A percentile compares a stretch with the other conserved stretches of the same genome.
These are phyloP conservation scores for Aquilaria malaccensis DNA, from an alignment of 345 rosid species.

Conservation along the genomic window DNA sequence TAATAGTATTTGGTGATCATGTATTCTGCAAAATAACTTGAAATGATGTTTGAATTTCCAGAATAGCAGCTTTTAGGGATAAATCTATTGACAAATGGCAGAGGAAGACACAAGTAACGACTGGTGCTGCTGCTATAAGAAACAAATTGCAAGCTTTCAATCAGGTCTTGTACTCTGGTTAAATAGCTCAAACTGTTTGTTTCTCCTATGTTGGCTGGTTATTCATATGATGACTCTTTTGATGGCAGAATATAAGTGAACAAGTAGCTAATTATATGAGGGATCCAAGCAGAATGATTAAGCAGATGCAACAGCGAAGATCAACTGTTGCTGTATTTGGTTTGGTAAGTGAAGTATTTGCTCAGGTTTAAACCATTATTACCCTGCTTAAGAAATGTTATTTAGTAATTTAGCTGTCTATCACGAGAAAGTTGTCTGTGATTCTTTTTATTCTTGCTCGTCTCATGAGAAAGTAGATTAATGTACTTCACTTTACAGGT, in stretches of 20 bases:
- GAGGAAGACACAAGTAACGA: slow-evolving; percentile 82
- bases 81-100: slow-evolving; percentile 94
- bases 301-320: slow-evolving; percentile 88
- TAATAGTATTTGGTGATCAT: too few relatives aligned
- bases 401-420: too few relatives aligned
- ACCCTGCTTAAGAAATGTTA: too few relatives aligned
- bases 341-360: slow-evolving; percentile 38
- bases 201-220: background rate
- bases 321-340: slow-evolving; percentile 66
- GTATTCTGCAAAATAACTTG: background rate
- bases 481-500: slow-evolving; percentile 21
- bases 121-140: slow-evolving; percentile 87
- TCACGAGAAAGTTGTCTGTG: background rate
- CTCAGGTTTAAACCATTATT: too few relatives aligned
- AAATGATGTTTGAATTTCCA: slow-evolving; percentile 26
- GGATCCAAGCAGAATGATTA: slow-evolving; percentile 92
- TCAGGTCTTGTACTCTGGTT: slow-evolving; percentile 49
- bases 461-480: slow-evolving; percentile 16
- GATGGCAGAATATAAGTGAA: slow-evolving; percentile 69
- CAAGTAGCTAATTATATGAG: slow-evolving; percentile 88
- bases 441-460: background rate
- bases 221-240: background rate
- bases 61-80: slow-evolving; percentile 72
- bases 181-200: background rate
- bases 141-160: slow-evolving; percentile 85